These are phyloP conservation scores for Fusarium siculi DNA, from an alignment of 2,329 filamentous ascomycete genomes.

Conservation along the genomic window DNA sequence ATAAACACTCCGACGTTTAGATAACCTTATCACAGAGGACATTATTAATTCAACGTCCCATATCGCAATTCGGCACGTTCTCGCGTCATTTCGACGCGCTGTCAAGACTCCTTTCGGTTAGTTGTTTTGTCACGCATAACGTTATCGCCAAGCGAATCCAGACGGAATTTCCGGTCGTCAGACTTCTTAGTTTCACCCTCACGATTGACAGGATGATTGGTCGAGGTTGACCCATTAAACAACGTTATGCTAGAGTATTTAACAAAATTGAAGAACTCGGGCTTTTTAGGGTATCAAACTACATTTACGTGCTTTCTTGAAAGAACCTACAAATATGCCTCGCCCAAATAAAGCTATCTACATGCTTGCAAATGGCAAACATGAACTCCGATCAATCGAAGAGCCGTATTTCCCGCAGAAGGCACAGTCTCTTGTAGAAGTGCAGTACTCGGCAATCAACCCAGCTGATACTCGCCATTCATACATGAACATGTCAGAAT, in stretches of 20 bases:
- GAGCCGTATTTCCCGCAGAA: neutral
- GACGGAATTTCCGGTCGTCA: neutral
- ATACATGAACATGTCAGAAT: constrained; percentile 6
- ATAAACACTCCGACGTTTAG: neutral
- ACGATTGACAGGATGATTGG: fast-evolving
- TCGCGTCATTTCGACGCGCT: neutral
- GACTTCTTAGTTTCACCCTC: fast-evolving
- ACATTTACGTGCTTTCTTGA: fast-evolving
- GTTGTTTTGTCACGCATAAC: neutral
- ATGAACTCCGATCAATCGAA: neutral
- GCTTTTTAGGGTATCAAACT: fast-evolving
- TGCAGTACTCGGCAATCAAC: constrained; percentile 28
- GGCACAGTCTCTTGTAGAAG: constrained; percentile 17
- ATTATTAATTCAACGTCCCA: neutral
- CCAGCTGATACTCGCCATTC: constrained; percentile 27
- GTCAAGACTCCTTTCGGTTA: fast-evolving
- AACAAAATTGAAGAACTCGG: fast-evolving
- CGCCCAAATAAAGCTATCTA: constrained; percentile 14
- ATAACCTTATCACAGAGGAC: fast-evolving
- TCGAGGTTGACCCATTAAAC: fast-evolving
- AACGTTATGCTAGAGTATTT: neutral
- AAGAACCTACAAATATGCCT: neutral
- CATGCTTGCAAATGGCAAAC: neutral
- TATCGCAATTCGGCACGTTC: fast-evolving
- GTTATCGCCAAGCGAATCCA: neutral